Evolutionary conservation across 2,329 filamentous ascomycete species (phyloP).

Genomic region (Aspergillus alliaceus): DNA sequence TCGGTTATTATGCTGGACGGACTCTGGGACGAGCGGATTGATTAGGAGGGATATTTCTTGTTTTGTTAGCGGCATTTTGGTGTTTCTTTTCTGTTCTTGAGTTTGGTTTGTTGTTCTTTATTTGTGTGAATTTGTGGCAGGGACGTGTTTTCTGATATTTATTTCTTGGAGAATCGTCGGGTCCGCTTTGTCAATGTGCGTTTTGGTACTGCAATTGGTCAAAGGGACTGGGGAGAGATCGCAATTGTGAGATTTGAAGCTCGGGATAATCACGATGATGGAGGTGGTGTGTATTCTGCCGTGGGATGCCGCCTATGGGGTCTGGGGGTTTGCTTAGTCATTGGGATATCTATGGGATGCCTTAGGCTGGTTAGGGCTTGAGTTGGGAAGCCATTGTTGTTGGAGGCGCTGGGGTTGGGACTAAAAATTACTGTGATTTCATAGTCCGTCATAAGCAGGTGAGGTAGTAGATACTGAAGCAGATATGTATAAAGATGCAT

Average conservation of each 20-base stretch:
- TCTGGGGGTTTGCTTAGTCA: background rate
- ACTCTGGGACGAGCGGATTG: slow-evolving; percentile 48
- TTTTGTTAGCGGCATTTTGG: slow-evolving; percentile 44
- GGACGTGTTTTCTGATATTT: background rate
- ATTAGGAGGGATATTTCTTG: slow-evolving; percentile 49
- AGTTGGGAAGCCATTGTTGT: no score
- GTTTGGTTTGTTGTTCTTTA: background rate
- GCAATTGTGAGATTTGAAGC: background rate
- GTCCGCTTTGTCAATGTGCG: background rate
- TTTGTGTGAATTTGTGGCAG: background rate
- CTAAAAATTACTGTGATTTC: no score
- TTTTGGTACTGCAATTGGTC: no score
- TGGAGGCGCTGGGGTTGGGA: no score
- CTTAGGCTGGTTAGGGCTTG: background rate
- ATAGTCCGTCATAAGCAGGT: no score
- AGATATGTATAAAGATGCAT: no score
- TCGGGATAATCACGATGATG: slow-evolving; percentile 1
- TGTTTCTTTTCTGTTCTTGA: background rate
- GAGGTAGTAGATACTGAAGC: no score
- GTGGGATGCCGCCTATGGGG: slow-evolving; percentile 3
- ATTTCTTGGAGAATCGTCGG: background rate
- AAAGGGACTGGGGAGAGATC: no score
- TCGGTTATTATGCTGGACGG: slow-evolving; percentile 46
- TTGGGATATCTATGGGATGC: background rate
- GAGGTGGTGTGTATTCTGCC: slow-evolving; percentile 10